These are phyloP conservation scores for Podaxis rugospora DNA, from an alignment of 768 basidiomycete species.

Conservation along the genomic window DNA sequence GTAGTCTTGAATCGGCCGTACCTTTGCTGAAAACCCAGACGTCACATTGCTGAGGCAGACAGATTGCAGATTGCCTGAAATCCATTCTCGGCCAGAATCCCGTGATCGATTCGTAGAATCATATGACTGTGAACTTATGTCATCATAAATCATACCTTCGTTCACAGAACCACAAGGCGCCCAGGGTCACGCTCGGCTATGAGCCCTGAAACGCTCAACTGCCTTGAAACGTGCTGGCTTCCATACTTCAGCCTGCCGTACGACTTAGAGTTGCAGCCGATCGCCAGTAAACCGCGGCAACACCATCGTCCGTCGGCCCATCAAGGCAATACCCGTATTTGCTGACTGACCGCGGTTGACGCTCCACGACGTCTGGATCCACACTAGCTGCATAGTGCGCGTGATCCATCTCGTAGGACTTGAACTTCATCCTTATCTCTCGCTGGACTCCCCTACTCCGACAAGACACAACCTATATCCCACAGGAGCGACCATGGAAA, in stretches of 20 bases:
- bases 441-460: not conserved
- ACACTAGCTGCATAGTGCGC: not conserved
- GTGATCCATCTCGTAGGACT: not conserved
- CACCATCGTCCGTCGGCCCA: not conserved
- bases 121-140: too few species aligned
- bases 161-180: too few species aligned
- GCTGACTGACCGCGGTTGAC: not conserved
- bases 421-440: not conserved
- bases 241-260: not conserved
- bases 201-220: too few species aligned
- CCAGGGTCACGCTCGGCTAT: too few species aligned
- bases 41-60: too few species aligned
- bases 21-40: too few species aligned
- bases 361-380: not conserved
- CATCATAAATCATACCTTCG: too few species aligned
- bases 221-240: too few species aligned
- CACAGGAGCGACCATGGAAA: slow-evolving; percentile 35
- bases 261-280: not conserved
- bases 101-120: too few species aligned
- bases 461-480: not conserved
- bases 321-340: not conserved
- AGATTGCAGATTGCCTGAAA: too few species aligned
- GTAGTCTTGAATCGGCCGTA: too few species aligned
- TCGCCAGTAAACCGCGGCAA: not conserved
- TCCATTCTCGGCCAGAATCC: too few species aligned